Evolutionary conservation across 371 early-diverging fungal genomes (phyloP).

Genomic region (Mucor ambiguus): DNA sequence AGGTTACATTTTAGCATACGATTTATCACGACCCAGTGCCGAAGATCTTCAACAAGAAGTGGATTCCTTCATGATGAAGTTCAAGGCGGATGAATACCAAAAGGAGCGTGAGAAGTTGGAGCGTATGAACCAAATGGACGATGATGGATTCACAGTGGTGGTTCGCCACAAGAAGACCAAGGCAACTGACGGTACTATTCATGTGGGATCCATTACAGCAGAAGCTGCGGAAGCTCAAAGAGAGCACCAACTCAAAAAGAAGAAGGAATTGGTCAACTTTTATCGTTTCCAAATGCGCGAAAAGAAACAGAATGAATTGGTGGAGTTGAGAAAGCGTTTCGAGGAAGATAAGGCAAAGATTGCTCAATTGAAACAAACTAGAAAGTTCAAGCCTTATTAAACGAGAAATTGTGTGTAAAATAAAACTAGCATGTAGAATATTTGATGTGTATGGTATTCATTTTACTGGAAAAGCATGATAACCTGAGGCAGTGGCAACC

Average conservation of each 20-base stretch:
- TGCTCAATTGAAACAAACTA: slow-evolving; percentile 73
- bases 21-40: slow-evolving; percentile 59
- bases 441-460: too few species aligned
- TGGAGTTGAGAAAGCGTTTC: slow-evolving; percentile 85
- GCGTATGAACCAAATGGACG: slow-evolving; percentile 82
- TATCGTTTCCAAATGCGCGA: slow-evolving; percentile 95
- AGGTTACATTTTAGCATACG: slow-evolving; percentile 51
- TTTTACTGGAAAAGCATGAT: too few species aligned
- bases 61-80: slow-evolving; percentile 76
- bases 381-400: slow-evolving; percentile 92
- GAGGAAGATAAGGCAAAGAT: slow-evolving; percentile 92
- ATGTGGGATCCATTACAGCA: slow-evolving; percentile 53
- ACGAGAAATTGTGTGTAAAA: background rate
- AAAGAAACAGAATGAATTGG: slow-evolving; percentile 84
- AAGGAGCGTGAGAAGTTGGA: slow-evolving; percentile 64
- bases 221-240: slow-evolving; percentile 45
- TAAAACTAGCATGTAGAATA: background rate
- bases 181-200: slow-evolving; percentile 58
- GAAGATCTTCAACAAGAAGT: slow-evolving; percentile 62
- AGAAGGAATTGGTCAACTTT: slow-evolving; percentile 82
- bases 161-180: slow-evolving; percentile 66
- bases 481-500: too few species aligned
- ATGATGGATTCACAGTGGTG: slow-evolving; percentile 93
- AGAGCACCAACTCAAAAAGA: slow-evolving; percentile 50
- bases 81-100: slow-evolving; percentile 80